Evolutionary conservation across 495 filamentous ascomycete genomes (phyloP).

Genomic region (Aspergillus incahuasiensis): DNA sequence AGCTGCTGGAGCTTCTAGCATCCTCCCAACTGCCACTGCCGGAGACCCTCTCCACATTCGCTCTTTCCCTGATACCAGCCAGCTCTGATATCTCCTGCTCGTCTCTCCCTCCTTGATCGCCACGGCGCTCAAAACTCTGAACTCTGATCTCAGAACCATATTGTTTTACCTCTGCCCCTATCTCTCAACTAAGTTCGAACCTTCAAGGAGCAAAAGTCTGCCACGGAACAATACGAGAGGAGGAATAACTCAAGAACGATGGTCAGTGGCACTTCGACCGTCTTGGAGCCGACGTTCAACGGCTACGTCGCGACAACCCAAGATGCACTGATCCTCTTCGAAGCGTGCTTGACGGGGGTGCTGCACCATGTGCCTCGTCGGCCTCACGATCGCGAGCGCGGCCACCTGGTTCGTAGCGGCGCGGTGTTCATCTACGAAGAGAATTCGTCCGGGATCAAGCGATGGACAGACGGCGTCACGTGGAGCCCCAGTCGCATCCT

Average conservation of each 20-base stretch:
- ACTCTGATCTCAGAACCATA: constrained; percentile 5
- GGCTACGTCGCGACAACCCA: constrained; percentile 68
- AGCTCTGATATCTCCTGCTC: not conserved
- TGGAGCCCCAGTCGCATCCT: constrained; percentile 91
- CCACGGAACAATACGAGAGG: not conserved
- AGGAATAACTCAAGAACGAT: constrained; percentile 25
- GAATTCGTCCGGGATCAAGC: constrained; percentile 80
- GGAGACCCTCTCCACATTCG: not conserved
- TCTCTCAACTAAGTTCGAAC: constrained; percentile 23
- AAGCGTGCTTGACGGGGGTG: constrained; percentile 63
- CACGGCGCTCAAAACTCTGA: constrained; percentile 15
- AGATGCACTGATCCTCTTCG: constrained; percentile 72
- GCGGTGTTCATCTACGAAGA: constrained; percentile 89
- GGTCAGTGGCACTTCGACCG: constrained; percentile 43
- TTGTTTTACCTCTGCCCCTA: constrained; percentile 15
- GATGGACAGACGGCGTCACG: constrained; percentile 86
- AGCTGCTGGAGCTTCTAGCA: not conserved
- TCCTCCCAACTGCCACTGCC: not conserved
- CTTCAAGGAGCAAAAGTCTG: constrained; percentile 12
- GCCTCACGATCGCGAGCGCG: constrained; percentile 79
- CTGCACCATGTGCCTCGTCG: constrained; percentile 72
- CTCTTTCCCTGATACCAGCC: not conserved
- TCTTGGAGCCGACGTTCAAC: constrained; percentile 54
- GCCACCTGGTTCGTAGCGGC: constrained; percentile 69
- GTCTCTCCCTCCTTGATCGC: constrained; percentile 4